A percentile compares a stretch with the other conserved stretches of the same genome.
phyloP scores from a whole-genome alignment of 352 stramenopile species.

The Globisporangium nagaii region DNA sequence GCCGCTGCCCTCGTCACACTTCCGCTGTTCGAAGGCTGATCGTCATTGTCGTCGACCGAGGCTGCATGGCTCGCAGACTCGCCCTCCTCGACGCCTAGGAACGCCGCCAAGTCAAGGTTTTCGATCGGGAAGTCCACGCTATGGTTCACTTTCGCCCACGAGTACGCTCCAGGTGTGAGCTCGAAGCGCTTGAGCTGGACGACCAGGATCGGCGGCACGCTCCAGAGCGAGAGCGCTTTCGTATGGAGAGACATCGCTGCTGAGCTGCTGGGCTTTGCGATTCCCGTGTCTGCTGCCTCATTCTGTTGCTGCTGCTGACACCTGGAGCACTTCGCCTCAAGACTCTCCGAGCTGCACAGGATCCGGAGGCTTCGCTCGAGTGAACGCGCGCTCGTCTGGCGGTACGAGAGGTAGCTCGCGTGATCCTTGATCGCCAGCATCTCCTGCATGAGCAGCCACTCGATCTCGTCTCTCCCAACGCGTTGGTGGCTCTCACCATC shows the following conservation, averaged over 20 bases:
- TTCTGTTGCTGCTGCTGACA: conserved; percentile 16
- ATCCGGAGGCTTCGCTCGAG: conserved; percentile 38
- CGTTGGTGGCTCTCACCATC: neutral
- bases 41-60: conserved; percentile 3
- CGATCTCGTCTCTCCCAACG: conserved; percentile 5
- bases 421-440: conserved; percentile 24
- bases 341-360: conserved; percentile 35
- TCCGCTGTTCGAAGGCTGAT: neutral
- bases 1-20: conserved; percentile 20
- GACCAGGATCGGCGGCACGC: conserved; percentile 46
- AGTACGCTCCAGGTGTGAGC: conserved; percentile 44
- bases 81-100: conserved; percentile 17
- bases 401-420: conserved; percentile 29
- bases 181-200: conserved; percentile 72
- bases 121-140: conserved; percentile 91
- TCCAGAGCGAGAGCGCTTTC: conserved; percentile 47
- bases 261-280: neutral
- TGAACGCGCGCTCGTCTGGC: conserved; percentile 17
- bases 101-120: conserved; percentile 67
- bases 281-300: neutral
- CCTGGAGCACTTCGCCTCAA: conserved; percentile 37
- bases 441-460: conserved; percentile 17
- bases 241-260: conserved; percentile 23
- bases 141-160: conserved; percentile 77
- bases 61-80: neutral